These are phyloP conservation scores for Dissophora globulifera DNA, from an alignment of 192 early-diverging fungal genomes.

Conservation along the genomic window DNA sequence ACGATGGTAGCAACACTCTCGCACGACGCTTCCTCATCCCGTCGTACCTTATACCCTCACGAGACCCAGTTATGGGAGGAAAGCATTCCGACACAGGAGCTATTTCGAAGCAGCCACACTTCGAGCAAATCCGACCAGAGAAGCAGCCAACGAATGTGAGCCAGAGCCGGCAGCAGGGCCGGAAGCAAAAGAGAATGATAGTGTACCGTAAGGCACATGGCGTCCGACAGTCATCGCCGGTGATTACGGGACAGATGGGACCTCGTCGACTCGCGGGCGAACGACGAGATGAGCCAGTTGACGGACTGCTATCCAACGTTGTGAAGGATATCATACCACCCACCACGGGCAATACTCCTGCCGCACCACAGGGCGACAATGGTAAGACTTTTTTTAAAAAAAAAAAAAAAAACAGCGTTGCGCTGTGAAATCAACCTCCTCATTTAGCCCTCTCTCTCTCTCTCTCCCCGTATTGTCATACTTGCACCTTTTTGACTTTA, in stretches of 20 bases:
- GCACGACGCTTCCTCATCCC: background rate
- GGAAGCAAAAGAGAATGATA: background rate
- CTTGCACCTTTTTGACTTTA: too few species aligned
- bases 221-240: too few species aligned
- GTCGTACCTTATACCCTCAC: background rate
- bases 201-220: background rate
- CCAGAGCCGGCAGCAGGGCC: background rate
- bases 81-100: background rate
- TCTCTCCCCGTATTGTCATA: too few species aligned
- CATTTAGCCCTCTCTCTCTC: too few species aligned
- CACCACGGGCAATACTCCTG: too few species aligned
- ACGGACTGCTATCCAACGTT: background rate
- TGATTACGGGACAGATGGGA: background rate
- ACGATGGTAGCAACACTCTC: background rate
- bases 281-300: slow-evolving; percentile 4
- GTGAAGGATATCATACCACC: background rate
- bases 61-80: too few species aligned
- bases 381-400: background rate
- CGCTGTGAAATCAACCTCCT: too few species aligned
- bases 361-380: too few species aligned
- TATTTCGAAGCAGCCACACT: background rate
- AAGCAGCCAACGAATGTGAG: background rate
- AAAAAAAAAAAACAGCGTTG: too few species aligned
- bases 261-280: slow-evolving; percentile 37
- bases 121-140: background rate